Percentiles rank a stretch among this genome's conserved stretches.
These are phyloP conservation scores for Didymella glomerata DNA, from an alignment of 2,329 filamentous ascomycete species.

Conservation along the genomic window DNA sequence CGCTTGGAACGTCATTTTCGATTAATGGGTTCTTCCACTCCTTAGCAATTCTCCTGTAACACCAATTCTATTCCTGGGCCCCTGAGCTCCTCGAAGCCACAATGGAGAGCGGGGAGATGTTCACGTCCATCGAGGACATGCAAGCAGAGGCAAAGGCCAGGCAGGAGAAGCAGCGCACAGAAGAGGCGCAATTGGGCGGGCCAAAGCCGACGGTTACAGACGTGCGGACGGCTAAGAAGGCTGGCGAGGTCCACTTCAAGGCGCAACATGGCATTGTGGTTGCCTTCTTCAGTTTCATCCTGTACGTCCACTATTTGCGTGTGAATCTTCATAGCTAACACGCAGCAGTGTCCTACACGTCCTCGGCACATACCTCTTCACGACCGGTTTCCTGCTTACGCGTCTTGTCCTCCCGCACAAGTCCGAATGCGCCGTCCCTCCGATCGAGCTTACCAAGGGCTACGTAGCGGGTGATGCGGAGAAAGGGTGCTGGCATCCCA, in stretches of 20 bases:
- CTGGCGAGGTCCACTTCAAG: conserved; percentile 61
- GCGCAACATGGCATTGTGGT: conserved; percentile 62
- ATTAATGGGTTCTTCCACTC: conserved; percentile 34
- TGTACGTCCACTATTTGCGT: conserved; percentile 52
- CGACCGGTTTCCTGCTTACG: conserved; percentile 91
- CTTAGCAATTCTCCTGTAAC: conserved; percentile 25
- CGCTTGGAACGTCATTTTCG: conserved; percentile 12
- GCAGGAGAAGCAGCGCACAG: conserved; percentile 35
- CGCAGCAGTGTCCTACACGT: conserved; percentile 73
- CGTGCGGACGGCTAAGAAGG: conserved; percentile 48
- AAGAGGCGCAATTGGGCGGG: conserved; percentile 26
- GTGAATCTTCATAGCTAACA: conserved; percentile 18
- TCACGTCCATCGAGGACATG: conserved; percentile 50
- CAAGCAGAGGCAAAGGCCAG: conserved; percentile 49
- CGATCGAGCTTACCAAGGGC: conserved; percentile 61
- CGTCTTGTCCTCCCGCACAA: conserved; percentile 81
- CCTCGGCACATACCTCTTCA: conserved; percentile 88
- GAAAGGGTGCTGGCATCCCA: conserved; percentile 93
- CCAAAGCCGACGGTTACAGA: conserved; percentile 38
- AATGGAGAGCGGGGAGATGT: conserved; percentile 51
- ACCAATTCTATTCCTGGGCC: conserved; percentile 3
- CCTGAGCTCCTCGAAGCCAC: conserved; percentile 19
- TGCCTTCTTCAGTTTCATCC: conserved; percentile 74
- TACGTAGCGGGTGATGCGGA: conserved; percentile 55
- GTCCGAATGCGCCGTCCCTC: conserved; percentile 78